Evolutionary conservation across 2,329 filamentous ascomycete genomes (phyloP).

Genomic region (Colletotrichum incanum): DNA sequence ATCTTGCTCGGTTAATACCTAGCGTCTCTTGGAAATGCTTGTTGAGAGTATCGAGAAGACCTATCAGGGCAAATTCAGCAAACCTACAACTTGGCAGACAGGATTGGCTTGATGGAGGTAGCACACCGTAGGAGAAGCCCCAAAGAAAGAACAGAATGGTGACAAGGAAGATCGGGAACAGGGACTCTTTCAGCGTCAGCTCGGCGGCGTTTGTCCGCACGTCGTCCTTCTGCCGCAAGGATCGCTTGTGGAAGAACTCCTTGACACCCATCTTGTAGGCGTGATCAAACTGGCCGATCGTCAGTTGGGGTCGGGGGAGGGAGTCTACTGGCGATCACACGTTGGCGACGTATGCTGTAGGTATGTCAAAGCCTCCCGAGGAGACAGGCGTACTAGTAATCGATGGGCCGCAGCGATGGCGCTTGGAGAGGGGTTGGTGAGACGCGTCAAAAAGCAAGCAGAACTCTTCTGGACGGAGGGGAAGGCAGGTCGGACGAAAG

Average conservation of each 20-base stretch:
- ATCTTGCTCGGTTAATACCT: constrained; percentile 58
- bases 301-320: not conserved
- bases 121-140: constrained; percentile 44
- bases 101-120: constrained; percentile 39
- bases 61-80: constrained; percentile 18
- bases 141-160: constrained; percentile 51
- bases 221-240: constrained; percentile 61
- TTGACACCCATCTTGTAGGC: constrained; percentile 58
- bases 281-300: not conserved
- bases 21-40: constrained; percentile 66
- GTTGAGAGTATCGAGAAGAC: constrained; percentile 54
- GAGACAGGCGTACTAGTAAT: not conserved
- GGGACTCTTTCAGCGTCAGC: constrained; percentile 76
- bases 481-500: constrained; percentile 28
- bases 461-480: constrained; percentile 21
- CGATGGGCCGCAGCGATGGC: not conserved
- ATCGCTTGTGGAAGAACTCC: constrained; percentile 61
- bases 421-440: not conserved
- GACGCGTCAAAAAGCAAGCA: not conserved
- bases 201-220: constrained; percentile 63
- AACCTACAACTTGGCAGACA: not conserved
- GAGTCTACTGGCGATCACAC: not conserved
- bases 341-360: not conserved
- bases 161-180: constrained; percentile 77
- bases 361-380: constrained; percentile 6